These are phyloP conservation scores for Discostella stelligeroides DNA, from an alignment of 108 stramenopile genomes.

Conservation along the genomic window DNA sequence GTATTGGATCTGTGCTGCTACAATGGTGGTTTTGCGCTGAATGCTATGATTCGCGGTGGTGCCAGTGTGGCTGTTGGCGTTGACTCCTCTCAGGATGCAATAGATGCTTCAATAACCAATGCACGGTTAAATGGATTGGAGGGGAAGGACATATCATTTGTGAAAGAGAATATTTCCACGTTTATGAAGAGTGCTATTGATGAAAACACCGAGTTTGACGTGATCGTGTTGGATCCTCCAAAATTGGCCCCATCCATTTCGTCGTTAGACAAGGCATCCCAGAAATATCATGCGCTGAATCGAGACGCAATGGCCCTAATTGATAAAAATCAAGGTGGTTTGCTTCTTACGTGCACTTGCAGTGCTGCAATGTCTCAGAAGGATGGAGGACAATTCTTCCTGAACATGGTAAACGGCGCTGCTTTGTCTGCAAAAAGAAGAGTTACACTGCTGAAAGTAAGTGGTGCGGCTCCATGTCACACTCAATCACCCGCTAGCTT, in stretches of 20 bases:
- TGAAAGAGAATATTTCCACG: slow-evolving; percentile 76
- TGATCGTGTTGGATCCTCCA: slow-evolving; percentile 92
- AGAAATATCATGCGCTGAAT: slow-evolving; percentile 91
- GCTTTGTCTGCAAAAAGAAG: slow-evolving; percentile 67
- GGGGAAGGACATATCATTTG: slow-evolving; percentile 52
- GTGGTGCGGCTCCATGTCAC: slow-evolving; percentile 83
- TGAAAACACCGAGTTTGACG: slow-evolving; percentile 62
- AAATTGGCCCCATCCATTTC: slow-evolving; percentile 89
- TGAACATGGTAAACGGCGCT: slow-evolving; percentile 74
- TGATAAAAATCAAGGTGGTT: slow-evolving; percentile 66
- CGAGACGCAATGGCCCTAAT: slow-evolving; percentile 87
- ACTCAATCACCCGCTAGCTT: slow-evolving; percentile 75
- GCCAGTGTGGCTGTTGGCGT: slow-evolving; percentile 70
- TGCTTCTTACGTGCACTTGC: slow-evolving; percentile 94
- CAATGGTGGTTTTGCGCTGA: slow-evolving; percentile 88
- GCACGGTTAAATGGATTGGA: slow-evolving; percentile 76
- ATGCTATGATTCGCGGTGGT: slow-evolving; percentile 69
- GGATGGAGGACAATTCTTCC: slow-evolving; percentile 84
- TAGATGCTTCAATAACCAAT: slow-evolving; percentile 74
- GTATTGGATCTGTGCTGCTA: slow-evolving; percentile 91
- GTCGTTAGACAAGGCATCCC: slow-evolving; percentile 65
- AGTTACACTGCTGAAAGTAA: slow-evolving; percentile 65
- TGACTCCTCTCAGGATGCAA: slow-evolving; percentile 86
- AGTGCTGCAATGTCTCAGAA: slow-evolving; percentile 94
- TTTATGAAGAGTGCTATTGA: slow-evolving; percentile 73